A percentile compares a stretch with the other conserved stretches of the same genome.
These are phyloP conservation scores for Rosa lucieae DNA, from an alignment of 306 rosid genomes.

Conservation along the genomic window DNA sequence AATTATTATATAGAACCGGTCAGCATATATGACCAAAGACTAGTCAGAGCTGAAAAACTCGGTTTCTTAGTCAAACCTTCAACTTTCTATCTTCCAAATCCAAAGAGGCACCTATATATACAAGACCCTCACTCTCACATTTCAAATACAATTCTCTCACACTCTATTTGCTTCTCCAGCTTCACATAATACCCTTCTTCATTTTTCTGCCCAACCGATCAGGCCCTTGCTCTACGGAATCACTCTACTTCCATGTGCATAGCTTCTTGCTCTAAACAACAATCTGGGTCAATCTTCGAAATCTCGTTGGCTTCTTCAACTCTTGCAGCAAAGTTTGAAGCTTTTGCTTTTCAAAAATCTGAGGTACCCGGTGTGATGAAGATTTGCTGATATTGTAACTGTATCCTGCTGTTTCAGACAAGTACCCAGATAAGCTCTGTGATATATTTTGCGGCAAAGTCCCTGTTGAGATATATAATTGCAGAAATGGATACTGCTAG, in stretches of 20 bases:
- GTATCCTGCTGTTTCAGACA: background rate
- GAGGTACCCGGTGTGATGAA: constrained; percentile 19
- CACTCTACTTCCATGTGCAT: constrained; percentile 35
- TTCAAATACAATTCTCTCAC: constrained; percentile 16
- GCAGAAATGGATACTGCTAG: constrained; percentile 48
- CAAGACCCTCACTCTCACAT: background rate
- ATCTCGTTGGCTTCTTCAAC: constrained; percentile 19
- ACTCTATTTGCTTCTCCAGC: constrained; percentile 16
- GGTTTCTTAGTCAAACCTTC: constrained; percentile 54
- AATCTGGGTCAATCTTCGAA: constrained; percentile 18
- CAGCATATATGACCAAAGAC: constrained; percentile 53
- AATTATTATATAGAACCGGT: constrained; percentile 35
- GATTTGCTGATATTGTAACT: background rate
- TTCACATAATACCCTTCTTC: constrained; percentile 7
- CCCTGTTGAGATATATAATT: constrained; percentile 4
- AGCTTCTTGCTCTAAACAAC: constrained; percentile 26
- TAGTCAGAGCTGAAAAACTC: constrained; percentile 59
- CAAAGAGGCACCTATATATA: background rate
- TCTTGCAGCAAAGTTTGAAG: constrained; percentile 21
- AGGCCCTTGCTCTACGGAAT: background rate
- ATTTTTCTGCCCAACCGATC: background rate
- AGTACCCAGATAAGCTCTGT: constrained; percentile 15
- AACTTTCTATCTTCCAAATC: constrained; percentile 27
- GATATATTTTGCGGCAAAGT: background rate
- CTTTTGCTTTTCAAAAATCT: constrained; percentile 22